phyloP scores from a whole-genome alignment of 73 alveolate genomes.

The Paramecium octaurelia region DNA sequence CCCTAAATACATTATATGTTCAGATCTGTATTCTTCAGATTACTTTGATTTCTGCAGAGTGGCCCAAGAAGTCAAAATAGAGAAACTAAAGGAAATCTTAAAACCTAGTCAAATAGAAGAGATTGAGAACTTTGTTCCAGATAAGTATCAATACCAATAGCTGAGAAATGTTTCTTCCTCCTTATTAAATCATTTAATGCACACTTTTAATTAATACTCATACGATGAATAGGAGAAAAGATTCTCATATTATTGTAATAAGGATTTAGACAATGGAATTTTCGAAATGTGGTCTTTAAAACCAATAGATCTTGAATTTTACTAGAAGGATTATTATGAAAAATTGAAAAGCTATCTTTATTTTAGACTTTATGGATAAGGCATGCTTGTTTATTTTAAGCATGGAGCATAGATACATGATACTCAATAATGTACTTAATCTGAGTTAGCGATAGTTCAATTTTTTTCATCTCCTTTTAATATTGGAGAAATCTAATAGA shows the following conservation, averaged over 20 bases:
- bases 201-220: background rate
- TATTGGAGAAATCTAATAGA: background rate
- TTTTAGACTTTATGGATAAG: background rate
- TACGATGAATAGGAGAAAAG: background rate
- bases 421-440: background rate
- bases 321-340: background rate
- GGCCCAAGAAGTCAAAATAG: background rate
- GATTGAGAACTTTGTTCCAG: background rate
- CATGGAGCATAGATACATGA: background rate
- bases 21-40: background rate
- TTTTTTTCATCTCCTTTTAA: background rate
- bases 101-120: background rate
- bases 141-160: background rate
- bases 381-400: background rate
- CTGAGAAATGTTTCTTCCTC: background rate
- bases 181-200: background rate
- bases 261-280: background rate
- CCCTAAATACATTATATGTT: constrained; percentile 1
- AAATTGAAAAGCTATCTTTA: background rate
- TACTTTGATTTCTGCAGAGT: constrained; percentile 4
- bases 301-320: background rate
- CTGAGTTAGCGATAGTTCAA: background rate
- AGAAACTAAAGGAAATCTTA: background rate
- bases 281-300: background rate
- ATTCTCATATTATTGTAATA: background rate